These are phyloP conservation scores for Huntiella omanensis DNA, from an alignment of 2,329 filamentous ascomycete species.

Conservation along the genomic window DNA sequence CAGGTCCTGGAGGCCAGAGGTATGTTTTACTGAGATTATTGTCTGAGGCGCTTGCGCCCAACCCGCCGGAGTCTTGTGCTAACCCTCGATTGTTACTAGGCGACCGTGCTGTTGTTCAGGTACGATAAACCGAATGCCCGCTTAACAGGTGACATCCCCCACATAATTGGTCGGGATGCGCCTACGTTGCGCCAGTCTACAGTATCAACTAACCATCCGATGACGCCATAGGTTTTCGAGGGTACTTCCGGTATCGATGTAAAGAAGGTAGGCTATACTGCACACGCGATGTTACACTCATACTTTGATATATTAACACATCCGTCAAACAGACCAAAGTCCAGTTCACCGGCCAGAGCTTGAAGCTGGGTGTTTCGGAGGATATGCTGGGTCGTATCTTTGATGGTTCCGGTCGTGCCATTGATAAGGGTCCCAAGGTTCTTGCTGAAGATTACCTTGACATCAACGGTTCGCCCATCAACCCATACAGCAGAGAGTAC, in stretches of 20 bases:
- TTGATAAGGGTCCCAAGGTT: conserved; percentile 98
- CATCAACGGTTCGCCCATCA: conserved; percentile 97
- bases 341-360: conserved; percentile 87
- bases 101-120: conserved; percentile 87
- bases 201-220: not conserved
- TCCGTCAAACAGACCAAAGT: conserved; percentile 56
- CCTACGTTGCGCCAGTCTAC: not conserved
- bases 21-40: conserved; percentile 22
- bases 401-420: conserved; percentile 90
- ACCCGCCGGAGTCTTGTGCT: conserved; percentile 6
- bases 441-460: conserved; percentile 95
- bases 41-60: not conserved
- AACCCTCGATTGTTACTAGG: conserved; percentile 30
- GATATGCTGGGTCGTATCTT: conserved; percentile 99
- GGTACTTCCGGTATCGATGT: conserved; percentile 95
- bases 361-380: conserved; percentile 97
- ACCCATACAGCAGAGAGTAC: conserved; percentile 93
- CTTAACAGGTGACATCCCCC: no score
- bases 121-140: conserved; percentile 22
- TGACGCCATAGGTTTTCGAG: conserved; percentile 65
- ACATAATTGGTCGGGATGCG: not conserved
- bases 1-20: conserved; percentile 96
- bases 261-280: conserved; percentile 55
- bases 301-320: conserved; percentile 14
- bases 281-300: not conserved